phyloP scores from a whole-genome alignment of 306 rosid genomes.

The Alnus rubra region DNA sequence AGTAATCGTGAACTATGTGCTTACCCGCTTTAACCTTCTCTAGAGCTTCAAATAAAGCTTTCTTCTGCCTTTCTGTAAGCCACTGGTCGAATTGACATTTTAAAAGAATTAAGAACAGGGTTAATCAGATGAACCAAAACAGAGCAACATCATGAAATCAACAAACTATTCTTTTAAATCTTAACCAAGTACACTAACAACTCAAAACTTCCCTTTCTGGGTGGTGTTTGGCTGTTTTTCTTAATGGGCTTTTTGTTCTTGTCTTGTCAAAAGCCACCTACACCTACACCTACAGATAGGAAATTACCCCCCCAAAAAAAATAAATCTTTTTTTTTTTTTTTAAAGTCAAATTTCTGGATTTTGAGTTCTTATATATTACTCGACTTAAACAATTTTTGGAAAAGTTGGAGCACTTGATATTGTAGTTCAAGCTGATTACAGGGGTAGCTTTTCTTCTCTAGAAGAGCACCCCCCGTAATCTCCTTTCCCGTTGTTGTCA shows the following conservation, averaged over 20 bases:
- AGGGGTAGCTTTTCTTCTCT: too few species aligned
- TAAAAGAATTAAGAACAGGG: not conserved
- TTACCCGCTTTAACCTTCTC: constrained; percentile 91
- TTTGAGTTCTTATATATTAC: not conserved
- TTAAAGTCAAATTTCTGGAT: not conserved
- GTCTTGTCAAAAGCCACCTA: too few species aligned
- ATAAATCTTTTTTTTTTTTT: too few species aligned
- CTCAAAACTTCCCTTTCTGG: not conserved
- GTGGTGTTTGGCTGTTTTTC: not conserved
- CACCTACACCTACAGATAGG: too few species aligned
- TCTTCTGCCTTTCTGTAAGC: constrained; percentile 57
- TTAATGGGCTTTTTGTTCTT: too few species aligned
- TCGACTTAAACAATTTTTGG: not conserved
- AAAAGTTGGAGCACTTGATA: not conserved
- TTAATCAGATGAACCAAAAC: constrained; percentile 1
- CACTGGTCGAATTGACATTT: constrained; percentile 34
- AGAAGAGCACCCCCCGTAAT: too few species aligned
- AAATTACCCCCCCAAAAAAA: too few species aligned
- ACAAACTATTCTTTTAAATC: not conserved
- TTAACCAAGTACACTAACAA: not conserved
- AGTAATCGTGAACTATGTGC: constrained; percentile 12
- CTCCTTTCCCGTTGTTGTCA: too few species aligned
- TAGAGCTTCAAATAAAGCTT: constrained; percentile 79
- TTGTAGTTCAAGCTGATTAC: too few species aligned
- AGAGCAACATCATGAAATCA: not conserved